Conservation (phyloP, 2,329 filamentous ascomycete species). For the Alternaria tenuissima region DNA sequence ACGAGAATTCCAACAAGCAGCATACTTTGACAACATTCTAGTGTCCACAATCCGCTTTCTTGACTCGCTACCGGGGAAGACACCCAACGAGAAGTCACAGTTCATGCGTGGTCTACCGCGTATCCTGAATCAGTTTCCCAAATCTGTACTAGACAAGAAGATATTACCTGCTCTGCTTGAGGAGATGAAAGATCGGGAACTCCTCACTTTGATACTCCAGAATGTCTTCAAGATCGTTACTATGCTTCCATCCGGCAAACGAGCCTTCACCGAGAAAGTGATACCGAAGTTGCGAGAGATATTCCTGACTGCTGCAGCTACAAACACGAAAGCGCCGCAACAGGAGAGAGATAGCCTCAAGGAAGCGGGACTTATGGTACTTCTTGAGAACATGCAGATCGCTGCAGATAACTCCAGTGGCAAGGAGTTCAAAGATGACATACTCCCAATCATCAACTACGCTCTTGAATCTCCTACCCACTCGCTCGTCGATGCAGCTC, state of each 20-base stretch:
- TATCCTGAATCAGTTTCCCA: slow-evolving; percentile 90
- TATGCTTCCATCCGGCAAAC: slow-evolving; percentile 74
- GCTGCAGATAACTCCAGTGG: slow-evolving; percentile 84
- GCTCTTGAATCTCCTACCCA: slow-evolving; percentile 91
- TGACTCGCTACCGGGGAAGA: slow-evolving; percentile 90
- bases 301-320: slow-evolving; percentile 68
- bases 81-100: slow-evolving; percentile 84
- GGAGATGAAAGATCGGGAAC: slow-evolving; percentile 89
- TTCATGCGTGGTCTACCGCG: slow-evolving; percentile 90
- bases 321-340: slow-evolving; percentile 53
- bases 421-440: slow-evolving; percentile 95
- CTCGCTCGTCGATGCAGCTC: slow-evolving; percentile 83
- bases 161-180: slow-evolving; percentile 87
- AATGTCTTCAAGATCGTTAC: slow-evolving; percentile 92
- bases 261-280: slow-evolving; percentile 84
- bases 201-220: slow-evolving; percentile 84
- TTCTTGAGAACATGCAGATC: slow-evolving; percentile 81
- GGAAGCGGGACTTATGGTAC: slow-evolving; percentile 89
- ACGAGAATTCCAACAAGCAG: slow-evolving; percentile 90
- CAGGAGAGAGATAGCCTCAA: slow-evolving; percentile 80
- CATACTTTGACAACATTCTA: slow-evolving; percentile 96
- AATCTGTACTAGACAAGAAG: slow-evolving; percentile 93
- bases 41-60: slow-evolving; percentile 96
- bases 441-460: slow-evolving; percentile 83
- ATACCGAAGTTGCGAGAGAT: slow-evolving; percentile 85